These are phyloP conservation scores for Spergularia azorica DNA, from an alignment of 179 eudicot species.

Conservation along the genomic window DNA sequence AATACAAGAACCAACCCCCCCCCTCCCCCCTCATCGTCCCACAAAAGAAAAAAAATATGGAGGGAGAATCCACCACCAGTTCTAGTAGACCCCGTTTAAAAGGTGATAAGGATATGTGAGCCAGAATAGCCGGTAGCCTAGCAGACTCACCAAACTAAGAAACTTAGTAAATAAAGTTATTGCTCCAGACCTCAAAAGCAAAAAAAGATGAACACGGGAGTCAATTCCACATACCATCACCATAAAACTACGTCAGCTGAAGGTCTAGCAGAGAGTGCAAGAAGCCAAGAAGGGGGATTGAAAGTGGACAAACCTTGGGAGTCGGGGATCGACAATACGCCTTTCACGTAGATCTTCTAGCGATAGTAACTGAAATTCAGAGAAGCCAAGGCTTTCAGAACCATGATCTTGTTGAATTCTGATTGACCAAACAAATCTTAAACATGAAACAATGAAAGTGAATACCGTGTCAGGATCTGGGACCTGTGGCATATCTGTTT, in stretches of 20 bases:
- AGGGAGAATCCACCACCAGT: too few species aligned
- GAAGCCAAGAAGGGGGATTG: background rate
- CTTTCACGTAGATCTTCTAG: constrained; percentile 84
- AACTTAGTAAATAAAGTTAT: too few species aligned
- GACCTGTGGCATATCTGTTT: constrained; percentile 66
- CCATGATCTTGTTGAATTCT: constrained; percentile 2
- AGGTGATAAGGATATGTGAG: too few species aligned
- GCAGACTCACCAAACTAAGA: too few species aligned
- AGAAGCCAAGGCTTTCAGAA: constrained; percentile 1
- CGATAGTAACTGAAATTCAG: constrained; percentile 64
- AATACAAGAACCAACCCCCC: background rate
- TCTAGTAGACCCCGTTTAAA: too few species aligned
- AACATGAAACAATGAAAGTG: background rate
- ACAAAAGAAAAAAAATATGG: background rate
- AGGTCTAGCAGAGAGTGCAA: background rate
- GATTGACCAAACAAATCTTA: constrained; percentile 6
- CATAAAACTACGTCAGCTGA: background rate
- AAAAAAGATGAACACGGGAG: too few species aligned
- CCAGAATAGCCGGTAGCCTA: too few species aligned
- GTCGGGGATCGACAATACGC: constrained; percentile 86
- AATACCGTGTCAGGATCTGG: constrained; percentile 80
- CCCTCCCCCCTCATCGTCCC: background rate
- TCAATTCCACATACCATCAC: background rate
- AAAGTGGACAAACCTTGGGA: constrained; percentile 59
- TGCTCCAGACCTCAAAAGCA: too few species aligned